Evolutionary conservation across 257 asterid genomes (phyloP), one percentile per base, ranked within the genome.

Genomic region (Nyctanthes arbortristis): DNA sequence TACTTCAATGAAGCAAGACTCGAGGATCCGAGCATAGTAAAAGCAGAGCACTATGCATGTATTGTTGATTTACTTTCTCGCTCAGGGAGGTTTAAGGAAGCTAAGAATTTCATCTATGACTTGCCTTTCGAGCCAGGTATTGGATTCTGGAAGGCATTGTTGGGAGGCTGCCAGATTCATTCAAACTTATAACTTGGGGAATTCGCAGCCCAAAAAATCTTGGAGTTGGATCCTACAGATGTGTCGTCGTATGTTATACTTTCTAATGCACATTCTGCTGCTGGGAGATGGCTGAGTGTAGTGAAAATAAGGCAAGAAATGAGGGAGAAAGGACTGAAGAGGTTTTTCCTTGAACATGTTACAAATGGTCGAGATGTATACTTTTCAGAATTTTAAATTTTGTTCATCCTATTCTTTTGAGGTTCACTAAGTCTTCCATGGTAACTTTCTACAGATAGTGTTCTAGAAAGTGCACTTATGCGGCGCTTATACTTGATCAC

Each of bases 161-260:
- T 93, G 2, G 96, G 95, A 13, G 98, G 97, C 7, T 93, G 96
- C 56, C 90, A 71, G 71, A 83, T 87, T 12, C 95, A 90, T 66
- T 79, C 85, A 5, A 90, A 93, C 32, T 4, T 68, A 11, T 80
- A 81, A 54, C 63, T 90, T 66, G 98, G 95, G 27, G 85, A 77
- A 31, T 70, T 75, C 24, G 95, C 93, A 5, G 85, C 91, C 0
- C 39, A 63, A 11, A 87, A 79, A 75, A 89, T 90, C 5, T 56
- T 84, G 75, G 93, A 75, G 77, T 45, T 87, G 82, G 90, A 87
- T 58, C 97, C 98, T 0, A 63, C 77, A 28, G 98, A 93, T 32
- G 96, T 84, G 16, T 88, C 98, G 14, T 93, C 98, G 7, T 93
- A 88, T 39, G 93, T 93, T 54, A 93, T 93, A 97, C 86, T 93